Evolutionary conservation across 352 stramenopile species (phyloP).

Genomic region (Globisporangium sylvaticum): DNA sequence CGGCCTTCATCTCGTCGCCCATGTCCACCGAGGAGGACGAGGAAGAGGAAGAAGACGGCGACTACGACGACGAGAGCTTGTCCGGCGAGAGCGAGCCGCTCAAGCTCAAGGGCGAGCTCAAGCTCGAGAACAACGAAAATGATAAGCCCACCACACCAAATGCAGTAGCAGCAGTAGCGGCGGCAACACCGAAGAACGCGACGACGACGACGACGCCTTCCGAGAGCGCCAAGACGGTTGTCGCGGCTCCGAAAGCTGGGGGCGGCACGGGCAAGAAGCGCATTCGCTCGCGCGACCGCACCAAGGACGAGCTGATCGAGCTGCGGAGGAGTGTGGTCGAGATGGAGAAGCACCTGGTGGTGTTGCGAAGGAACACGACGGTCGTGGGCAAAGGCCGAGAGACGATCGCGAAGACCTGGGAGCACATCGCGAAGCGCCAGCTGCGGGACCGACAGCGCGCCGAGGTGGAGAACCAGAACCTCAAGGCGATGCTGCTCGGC

Average conservation of each 20-base stretch:
- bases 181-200: not conserved
- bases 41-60: constrained; percentile 3
- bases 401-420: constrained; percentile 10
- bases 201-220: not conserved
- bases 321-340: constrained; percentile 9
- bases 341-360: constrained; percentile 12
- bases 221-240: not conserved
- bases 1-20: constrained; percentile 15
- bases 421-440: constrained; percentile 14
- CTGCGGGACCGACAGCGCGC: constrained; percentile 9
- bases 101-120: not conserved
- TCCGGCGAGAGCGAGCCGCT: not conserved
- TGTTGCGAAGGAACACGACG: constrained; percentile 13
- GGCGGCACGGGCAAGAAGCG: constrained; percentile 10
- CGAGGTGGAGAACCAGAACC: constrained; percentile 15
- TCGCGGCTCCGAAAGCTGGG: not conserved
- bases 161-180: not conserved
- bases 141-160: not conserved
- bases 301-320: constrained; percentile 14
- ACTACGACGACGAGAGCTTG: not conserved
- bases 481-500: constrained; percentile 17
- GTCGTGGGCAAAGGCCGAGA: constrained; percentile 10
- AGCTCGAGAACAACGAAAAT: not conserved
- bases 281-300: constrained; percentile 12
- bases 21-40: constrained; percentile 14